phyloP scores from a whole-genome alignment of 129 eudicot genomes.

The Mikania micrantha region DNA sequence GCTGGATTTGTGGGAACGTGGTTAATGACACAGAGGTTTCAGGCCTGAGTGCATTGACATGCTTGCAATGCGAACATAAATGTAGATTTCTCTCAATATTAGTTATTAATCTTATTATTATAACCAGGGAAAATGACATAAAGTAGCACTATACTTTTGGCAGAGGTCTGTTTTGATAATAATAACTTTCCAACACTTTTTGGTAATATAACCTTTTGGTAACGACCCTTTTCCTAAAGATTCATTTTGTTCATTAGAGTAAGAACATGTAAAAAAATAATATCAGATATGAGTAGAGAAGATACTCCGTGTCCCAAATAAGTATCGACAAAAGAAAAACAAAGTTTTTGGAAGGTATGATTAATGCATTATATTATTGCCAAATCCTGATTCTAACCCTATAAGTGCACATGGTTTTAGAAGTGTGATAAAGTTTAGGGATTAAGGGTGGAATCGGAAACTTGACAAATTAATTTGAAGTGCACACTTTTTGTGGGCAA shows the following conservation, averaged over 20 bases:
- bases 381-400: not conserved
- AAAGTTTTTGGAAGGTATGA: not conserved
- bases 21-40: conserved; percentile 45
- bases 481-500: not conserved
- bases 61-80: conserved; percentile 83
- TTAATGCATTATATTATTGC: not conserved
- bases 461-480: not conserved
- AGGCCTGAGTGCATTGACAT: conserved; percentile 35
- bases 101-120: not conserved
- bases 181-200: not conserved
- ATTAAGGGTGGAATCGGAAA: not conserved
- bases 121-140: not conserved
- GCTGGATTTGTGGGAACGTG: conserved; percentile 64
- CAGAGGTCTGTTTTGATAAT: not conserved
- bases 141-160: not conserved
- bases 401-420: not conserved
- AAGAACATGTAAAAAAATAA: not conserved
- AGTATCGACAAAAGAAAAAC: not conserved
- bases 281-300: not conserved
- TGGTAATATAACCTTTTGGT: not conserved
- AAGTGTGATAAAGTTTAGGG: not conserved
- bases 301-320: not conserved
- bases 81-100: conserved; percentile 36
- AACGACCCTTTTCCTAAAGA: not conserved
- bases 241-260: not conserved